phyloP scores from a whole-genome alignment of 2,329 filamentous ascomycete species.

The Cercospora canescens region DNA sequence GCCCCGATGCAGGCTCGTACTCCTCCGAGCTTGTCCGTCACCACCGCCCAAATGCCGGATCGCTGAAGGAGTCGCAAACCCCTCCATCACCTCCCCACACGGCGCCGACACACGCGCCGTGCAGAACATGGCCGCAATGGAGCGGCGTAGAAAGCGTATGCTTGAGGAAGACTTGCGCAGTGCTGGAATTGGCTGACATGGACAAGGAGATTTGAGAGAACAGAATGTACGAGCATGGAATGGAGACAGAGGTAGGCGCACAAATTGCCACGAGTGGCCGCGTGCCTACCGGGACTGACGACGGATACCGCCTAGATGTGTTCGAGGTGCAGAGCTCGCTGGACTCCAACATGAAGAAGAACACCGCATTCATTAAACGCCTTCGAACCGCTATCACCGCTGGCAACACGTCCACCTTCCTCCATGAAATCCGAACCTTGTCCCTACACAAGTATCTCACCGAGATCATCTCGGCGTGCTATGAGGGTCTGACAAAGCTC shows the following conservation, averaged over 20 bases:
- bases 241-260: constrained; percentile 74
- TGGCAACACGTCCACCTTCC: constrained; percentile 76
- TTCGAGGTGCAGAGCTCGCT: constrained; percentile 76
- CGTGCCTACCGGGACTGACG: not conserved
- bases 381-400: constrained; percentile 85
- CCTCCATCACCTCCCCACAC: constrained; percentile 21
- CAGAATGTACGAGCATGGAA: constrained; percentile 87
- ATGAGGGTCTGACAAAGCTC: constrained; percentile 88
- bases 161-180: not conserved
- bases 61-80: constrained; percentile 31
- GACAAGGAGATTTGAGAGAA: constrained; percentile 80
- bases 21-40: constrained; percentile 30
- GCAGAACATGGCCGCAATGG: constrained; percentile 43
- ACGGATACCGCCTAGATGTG: constrained; percentile 58
- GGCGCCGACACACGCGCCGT: constrained; percentile 27
- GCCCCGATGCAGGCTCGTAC: constrained; percentile 38
- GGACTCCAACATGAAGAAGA: constrained; percentile 96
- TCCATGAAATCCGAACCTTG: constrained; percentile 85
- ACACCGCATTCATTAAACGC: constrained; percentile 96
- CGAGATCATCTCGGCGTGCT: constrained; percentile 93
- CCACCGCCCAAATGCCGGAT: constrained; percentile 36
- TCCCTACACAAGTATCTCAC: constrained; percentile 96
- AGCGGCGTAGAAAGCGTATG: constrained; percentile 52
- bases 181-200: constrained; percentile 16
- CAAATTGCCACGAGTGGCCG: constrained; percentile 9